Conservation (phyloP, 345 rosid species). For the Arabis alpina region DNA sequence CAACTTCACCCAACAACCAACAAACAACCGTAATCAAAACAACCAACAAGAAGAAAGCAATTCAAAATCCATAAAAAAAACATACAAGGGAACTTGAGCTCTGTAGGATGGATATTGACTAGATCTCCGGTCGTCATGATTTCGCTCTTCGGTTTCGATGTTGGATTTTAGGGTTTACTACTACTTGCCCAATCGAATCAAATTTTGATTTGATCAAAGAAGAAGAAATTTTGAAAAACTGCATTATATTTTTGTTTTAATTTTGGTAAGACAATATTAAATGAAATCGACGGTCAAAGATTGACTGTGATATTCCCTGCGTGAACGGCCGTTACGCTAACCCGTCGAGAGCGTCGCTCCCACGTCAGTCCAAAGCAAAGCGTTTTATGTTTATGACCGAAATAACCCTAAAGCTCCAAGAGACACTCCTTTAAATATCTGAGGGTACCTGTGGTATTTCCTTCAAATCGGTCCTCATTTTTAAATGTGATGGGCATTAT, state of each 20-base stretch:
- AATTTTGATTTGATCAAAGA: background rate
- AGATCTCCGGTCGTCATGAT: constrained; percentile 67
- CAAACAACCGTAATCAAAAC: background rate
- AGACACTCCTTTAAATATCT: background rate
- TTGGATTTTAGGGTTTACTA: constrained; percentile 19
- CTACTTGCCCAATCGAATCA: background rate
- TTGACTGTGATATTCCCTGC: background rate
- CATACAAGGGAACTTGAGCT: constrained; percentile 88
- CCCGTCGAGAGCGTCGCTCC: no score
- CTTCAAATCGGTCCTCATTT: background rate
- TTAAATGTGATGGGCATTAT: background rate
- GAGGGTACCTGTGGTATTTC: background rate
- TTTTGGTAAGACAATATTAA: background rate
- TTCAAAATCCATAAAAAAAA: background rate
- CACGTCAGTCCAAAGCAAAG: no score
- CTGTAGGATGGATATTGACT: constrained; percentile 69
- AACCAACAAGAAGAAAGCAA: background rate
- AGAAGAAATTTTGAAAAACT: no score
- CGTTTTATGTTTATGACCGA: background rate
- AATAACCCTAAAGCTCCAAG: background rate
- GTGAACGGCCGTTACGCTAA: constrained; percentile 2
- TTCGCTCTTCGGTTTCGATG: no score
- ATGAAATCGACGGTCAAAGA: background rate
- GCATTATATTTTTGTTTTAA: no score
- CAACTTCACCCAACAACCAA: constrained; percentile 50